These are phyloP conservation scores for Mucor irregularis DNA, from an alignment of 371 early-diverging fungal species.

Conservation along the genomic window DNA sequence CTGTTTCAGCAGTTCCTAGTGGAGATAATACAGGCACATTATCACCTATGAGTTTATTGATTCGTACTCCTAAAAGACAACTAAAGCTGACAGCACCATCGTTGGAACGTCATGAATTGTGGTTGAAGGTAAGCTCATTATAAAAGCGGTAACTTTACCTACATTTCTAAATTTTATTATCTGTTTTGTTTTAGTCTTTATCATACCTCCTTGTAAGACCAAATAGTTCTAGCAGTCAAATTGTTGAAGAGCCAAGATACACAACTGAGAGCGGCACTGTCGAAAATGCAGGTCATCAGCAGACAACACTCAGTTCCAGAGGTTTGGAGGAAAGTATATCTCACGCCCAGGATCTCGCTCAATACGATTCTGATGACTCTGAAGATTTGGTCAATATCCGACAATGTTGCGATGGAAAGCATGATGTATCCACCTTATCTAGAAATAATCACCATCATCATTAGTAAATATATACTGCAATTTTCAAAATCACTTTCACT, in stretches of 20 bases:
- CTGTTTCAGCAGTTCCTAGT: slow-evolving; percentile 54
- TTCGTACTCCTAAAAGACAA: slow-evolving; percentile 67
- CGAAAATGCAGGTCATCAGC: slow-evolving; percentile 21
- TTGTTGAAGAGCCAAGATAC: slow-evolving; percentile 13
- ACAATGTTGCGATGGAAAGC: slow-evolving; percentile 44
- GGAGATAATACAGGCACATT: slow-evolving; percentile 34
- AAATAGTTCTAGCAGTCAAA: background rate
- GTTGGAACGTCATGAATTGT: slow-evolving; percentile 69
- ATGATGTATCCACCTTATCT: slow-evolving; percentile 34
- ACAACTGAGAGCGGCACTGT: slow-evolving; percentile 8
- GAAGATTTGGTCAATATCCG: slow-evolving; percentile 38
- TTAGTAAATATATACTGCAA: slow-evolving; percentile 6
- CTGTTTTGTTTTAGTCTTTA: slow-evolving; percentile 23
- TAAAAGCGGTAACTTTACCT: background rate
- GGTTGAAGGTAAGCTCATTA: slow-evolving; percentile 44
- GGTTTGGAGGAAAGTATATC: background rate
- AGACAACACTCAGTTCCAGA: slow-evolving; percentile 6
- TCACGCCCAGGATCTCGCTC: slow-evolving; percentile 3
- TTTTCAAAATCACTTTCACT: too few relatives aligned
- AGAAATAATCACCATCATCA: slow-evolving; percentile 19
- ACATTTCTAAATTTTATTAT: background rate
- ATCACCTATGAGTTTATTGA: slow-evolving; percentile 60
- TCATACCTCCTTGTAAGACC: slow-evolving; percentile 28
- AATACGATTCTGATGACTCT: slow-evolving; percentile 36
- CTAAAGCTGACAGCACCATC: slow-evolving; percentile 69